phyloP scores from a whole-genome alignment of 257 asterid species.

The Rehmannia glutinosa region DNA sequence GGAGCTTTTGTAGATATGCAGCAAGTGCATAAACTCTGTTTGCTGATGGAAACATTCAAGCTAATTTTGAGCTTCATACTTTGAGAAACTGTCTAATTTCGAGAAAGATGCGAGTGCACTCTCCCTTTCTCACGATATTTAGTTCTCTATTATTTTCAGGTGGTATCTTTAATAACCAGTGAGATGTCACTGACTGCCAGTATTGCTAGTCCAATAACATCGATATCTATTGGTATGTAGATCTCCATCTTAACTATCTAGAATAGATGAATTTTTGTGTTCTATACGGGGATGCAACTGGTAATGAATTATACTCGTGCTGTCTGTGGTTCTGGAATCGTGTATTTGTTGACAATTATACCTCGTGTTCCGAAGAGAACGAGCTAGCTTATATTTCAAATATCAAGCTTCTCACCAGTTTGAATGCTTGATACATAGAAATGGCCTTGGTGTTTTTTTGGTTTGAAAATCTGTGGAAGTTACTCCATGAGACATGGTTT shows the following conservation, averaged over 20 bases:
- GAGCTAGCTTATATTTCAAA: not conserved
- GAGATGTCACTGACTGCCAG: conserved; percentile 45
- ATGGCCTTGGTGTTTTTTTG: not conserved
- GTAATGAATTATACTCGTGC: not conserved
- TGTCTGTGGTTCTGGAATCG: too few species aligned
- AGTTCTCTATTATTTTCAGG: conserved; percentile 15
- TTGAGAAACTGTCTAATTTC: not conserved
- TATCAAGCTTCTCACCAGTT: not conserved
- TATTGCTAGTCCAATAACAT: conserved; percentile 26
- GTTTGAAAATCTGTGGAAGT: too few species aligned
- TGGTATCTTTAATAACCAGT: not conserved
- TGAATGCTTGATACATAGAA: not conserved
- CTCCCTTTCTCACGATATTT: not conserved
- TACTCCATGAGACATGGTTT: too few species aligned
- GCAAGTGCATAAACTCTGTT: too few species aligned
- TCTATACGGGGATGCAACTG: not conserved
- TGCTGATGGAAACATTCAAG: too few species aligned
- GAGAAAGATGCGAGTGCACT: not conserved
- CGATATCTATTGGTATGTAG: conserved; percentile 37
- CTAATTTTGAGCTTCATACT: too few species aligned
- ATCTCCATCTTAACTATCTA: not conserved
- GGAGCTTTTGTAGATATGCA: too few species aligned
- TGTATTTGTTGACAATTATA: not conserved
- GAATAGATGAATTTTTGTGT: not conserved
- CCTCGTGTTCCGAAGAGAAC: not conserved